phyloP scores from a whole-genome alignment of 768 basidiomycete genomes.

The Cubamyces lactineus region DNA sequence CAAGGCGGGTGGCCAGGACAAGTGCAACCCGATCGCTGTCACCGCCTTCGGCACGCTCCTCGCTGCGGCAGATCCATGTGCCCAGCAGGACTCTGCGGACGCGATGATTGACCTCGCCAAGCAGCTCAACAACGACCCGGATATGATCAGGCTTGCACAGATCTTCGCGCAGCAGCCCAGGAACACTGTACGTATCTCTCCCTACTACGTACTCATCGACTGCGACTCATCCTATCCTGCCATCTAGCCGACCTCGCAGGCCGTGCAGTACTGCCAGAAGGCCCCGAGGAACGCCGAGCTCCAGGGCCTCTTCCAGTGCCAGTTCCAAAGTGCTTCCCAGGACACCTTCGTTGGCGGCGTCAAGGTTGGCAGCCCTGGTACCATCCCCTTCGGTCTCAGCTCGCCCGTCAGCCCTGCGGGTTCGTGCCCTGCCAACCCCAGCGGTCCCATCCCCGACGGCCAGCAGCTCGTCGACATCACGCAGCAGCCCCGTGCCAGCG shows the following conservation, averaged over 20 bases:
- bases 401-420: conserved; percentile 48
- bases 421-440: conserved; percentile 53
- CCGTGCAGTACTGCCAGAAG: conserved; percentile 55
- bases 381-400: conserved; percentile 53
- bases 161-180: conserved; percentile 61
- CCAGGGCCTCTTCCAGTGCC: conserved; percentile 60
- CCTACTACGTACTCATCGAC: background rate
- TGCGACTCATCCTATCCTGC: background rate
- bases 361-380: conserved; percentile 48
- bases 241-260: conserved; percentile 25
- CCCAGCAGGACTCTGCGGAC: conserved; percentile 53
- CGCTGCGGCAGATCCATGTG: conserved; percentile 44
- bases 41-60: conserved; percentile 60
- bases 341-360: conserved; percentile 49
- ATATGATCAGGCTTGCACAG: conserved; percentile 55
- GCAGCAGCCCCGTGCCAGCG: conserved; percentile 2
- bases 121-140: conserved; percentile 45
- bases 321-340: conserved; percentile 50
- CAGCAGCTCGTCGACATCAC: conserved; percentile 38
- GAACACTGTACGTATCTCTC: conserved; percentile 46
- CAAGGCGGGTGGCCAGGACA: conserved; percentile 49
- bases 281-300: conserved; percentile 55
- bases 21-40: conserved; percentile 61
- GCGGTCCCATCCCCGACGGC: conserved; percentile 54
- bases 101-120: conserved; percentile 53